Percentiles rank a stretch among this genome's conserved stretches.
phyloP scores from a whole-genome alignment of 176 grass and related monocot genomes.

The Hordeum marinum region DNA sequence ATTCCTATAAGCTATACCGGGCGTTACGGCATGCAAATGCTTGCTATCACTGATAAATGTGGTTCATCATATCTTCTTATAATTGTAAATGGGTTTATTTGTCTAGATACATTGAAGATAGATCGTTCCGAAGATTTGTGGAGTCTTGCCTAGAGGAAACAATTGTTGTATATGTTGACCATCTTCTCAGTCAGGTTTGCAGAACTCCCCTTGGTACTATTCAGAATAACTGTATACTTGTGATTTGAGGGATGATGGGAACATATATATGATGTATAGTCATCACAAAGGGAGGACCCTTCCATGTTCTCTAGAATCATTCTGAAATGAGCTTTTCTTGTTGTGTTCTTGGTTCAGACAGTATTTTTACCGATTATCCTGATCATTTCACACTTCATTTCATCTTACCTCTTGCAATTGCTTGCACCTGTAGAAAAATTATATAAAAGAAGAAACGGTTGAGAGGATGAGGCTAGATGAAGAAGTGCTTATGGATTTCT shows the following conservation, averaged over 20 bases:
- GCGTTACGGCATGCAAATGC: not conserved
- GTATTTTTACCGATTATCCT: not conserved
- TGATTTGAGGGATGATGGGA: not conserved
- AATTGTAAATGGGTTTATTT: conserved; percentile 17
- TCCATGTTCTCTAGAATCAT: conserved; percentile 6
- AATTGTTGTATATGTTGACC: conserved; percentile 89
- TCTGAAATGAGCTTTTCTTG: not conserved
- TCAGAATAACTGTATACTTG: not conserved
- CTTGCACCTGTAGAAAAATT: conserved; percentile 54
- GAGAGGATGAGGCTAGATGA: conserved; percentile 95
- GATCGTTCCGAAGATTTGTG: conserved; percentile 94
- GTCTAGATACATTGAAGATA: conserved; percentile 92
- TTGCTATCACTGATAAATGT: conserved; percentile 13
- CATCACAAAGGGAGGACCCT: not conserved
- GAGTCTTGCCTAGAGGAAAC: conserved; percentile 97
- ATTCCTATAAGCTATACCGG: not conserved
- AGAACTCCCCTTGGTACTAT: conserved; percentile 15
- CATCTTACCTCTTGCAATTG: conserved; percentile 1
- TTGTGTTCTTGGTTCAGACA: conserved; percentile 6
- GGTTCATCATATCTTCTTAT: conserved; percentile 1
- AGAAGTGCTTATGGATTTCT: conserved; percentile 99
- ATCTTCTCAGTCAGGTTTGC: conserved; percentile 87
- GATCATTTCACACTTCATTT: not conserved
- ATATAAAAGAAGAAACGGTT: conserved; percentile 87
- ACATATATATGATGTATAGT: not conserved